Base-by-base conservation (phyloP, 1,284 basidiomycete species). In the Ganoderma sinense region DNA sequence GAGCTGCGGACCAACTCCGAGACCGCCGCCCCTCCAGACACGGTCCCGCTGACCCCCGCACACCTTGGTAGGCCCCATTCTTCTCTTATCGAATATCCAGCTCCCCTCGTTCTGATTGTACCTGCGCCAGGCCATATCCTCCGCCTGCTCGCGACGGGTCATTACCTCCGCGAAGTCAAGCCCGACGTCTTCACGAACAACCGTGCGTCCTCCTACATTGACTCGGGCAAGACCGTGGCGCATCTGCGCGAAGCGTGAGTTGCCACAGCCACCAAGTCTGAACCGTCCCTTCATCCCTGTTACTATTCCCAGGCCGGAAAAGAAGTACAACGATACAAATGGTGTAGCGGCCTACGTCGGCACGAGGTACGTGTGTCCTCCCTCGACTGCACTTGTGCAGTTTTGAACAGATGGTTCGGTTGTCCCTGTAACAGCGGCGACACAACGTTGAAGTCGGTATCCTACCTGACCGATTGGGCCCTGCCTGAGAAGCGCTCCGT, bases 201-300 rank as follows among this genome's bases (percentile, higher is more conserved):
- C 65, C 76, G 77, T 4, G 65, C 75, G 23, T 79, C 81, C 1
- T 70, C 73, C 14, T 66, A 64, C 11, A 62, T 93, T 2, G 90
- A 92, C 74, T 88, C 86, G 1, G 89, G 91, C 8, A 91, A 91
- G 78, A 78, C 79, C 2, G 79, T 83, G 51, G 67, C 76, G 0
- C 78, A 80, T 14, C 73, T 86, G 18, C 74, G 78, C 58, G 73
- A 74, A 64, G 78, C 73, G 82, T 83, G 62, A 11, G 77, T 74
- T 62, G n/a, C n/a, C n/a, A n/a, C n/a, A n/a, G n/a, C n/a, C n/a
- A n/a, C n/a, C n/a, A n/a, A n/a, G n/a, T 10, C 33, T 10, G n/a
- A n/a, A 36, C 36, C 8, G 5, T 39, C 36, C 11, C 36, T 39
- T 64, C 2, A 23, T n/a, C 55, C 11, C 64, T 23, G 1, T 1